Evolutionary conservation across 2,329 filamentous ascomycete genomes (phyloP).

Genomic region (Paraphaeosphaeria sporulosa): DNA sequence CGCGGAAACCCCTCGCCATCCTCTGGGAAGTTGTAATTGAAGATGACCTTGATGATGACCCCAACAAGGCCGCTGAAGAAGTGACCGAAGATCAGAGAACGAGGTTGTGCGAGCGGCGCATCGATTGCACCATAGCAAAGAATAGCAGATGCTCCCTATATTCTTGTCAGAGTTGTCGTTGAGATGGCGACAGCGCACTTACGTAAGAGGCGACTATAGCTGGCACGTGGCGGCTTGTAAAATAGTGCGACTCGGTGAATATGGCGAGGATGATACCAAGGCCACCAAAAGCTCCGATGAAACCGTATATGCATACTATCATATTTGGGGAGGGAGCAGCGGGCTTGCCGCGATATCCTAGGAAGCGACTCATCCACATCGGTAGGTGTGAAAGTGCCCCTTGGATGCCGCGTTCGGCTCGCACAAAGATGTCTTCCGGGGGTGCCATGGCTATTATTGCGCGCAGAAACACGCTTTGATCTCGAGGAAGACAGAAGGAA

Average conservation of each 20-base stretch:
- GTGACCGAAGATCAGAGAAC: constrained; percentile 55
- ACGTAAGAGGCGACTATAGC: constrained; percentile 53
- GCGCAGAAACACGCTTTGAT: constrained; percentile 14
- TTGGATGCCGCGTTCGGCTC: constrained; percentile 39
- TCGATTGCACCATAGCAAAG: constrained; percentile 56
- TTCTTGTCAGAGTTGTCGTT: constrained; percentile 13
- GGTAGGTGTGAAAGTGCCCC: constrained; percentile 61
- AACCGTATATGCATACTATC: constrained; percentile 52
- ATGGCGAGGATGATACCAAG: constrained; percentile 52
- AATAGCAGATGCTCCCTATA: constrained; percentile 54
- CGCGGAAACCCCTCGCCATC: constrained; percentile 31
- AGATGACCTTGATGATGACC: constrained; percentile 54
- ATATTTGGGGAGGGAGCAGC: constrained; percentile 34
- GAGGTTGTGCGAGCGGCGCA: constrained; percentile 55
- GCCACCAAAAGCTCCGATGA: constrained; percentile 54
- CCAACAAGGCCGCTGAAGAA: constrained; percentile 54
- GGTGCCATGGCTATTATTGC: neutral
- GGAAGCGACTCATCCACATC: constrained; percentile 69
- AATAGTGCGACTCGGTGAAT: constrained; percentile 50
- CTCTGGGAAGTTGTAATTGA: constrained; percentile 47
- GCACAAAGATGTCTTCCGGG: constrained; percentile 32
- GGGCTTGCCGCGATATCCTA: constrained; percentile 55
- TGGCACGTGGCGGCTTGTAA: constrained; percentile 49
- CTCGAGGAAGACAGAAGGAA: constrained; percentile 4
- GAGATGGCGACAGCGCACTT: constrained; percentile 19